Conservation (phyloP, 768 basidiomycete species). For the Hirschioporus abietinus region DNA sequence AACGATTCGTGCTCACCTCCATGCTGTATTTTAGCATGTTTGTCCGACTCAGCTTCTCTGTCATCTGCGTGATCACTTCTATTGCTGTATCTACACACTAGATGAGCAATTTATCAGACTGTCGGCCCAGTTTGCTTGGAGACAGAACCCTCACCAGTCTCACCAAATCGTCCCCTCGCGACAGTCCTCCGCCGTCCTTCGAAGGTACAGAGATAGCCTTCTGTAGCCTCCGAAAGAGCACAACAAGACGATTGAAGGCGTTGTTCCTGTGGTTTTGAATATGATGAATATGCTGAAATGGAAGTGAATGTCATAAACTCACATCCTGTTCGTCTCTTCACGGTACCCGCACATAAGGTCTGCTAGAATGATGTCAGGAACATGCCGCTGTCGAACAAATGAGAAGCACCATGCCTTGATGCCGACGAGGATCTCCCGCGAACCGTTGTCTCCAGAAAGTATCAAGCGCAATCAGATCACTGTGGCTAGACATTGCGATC, state of each 20-base stretch:
- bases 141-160: neutral
- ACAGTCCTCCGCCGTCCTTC: neutral
- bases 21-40: conserved; percentile 1
- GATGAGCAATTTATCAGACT: neutral
- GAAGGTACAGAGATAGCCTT: neutral
- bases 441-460: neutral
- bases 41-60: neutral
- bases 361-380: neutral
- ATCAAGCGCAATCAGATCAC: neutral
- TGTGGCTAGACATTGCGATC: neutral
- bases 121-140: neutral
- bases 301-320: neutral
- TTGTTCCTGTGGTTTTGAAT: neutral
- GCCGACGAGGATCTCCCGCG: neutral
- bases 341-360: neutral
- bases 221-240: neutral
- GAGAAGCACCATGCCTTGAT: neutral
- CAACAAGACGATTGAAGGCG: conserved; percentile 2
- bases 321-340: neutral
- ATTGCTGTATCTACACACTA: neutral
- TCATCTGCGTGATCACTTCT: neutral
- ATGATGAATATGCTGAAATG: neutral
- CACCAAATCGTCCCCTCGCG: neutral
- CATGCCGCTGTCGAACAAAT: neutral
- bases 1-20: neutral